Conservation (phyloP, 176 grass and related monocot genomes). For the Rhynchospora tenuis region DNA sequence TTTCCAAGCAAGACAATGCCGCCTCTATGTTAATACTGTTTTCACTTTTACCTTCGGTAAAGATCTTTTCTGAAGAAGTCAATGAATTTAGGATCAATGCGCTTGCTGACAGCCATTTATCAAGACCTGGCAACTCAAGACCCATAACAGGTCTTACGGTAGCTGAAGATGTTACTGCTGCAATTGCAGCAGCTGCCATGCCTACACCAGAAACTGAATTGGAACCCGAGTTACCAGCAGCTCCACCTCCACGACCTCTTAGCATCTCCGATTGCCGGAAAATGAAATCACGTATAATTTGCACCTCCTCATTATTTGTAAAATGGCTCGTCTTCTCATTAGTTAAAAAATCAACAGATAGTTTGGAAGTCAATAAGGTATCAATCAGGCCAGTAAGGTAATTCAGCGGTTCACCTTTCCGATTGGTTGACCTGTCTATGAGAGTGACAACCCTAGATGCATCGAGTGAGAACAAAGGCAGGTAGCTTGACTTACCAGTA, state of each 20-base stretch:
- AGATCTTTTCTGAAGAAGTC: constrained; percentile 26
- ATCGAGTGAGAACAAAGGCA: constrained; percentile 84
- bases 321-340: constrained; percentile 47
- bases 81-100: constrained; percentile 54
- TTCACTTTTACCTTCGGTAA: constrained; percentile 21
- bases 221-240: constrained; percentile 54
- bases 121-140: constrained; percentile 64
- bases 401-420: constrained; percentile 55
- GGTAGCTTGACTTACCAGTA: constrained; percentile 39
- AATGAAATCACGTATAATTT: constrained; percentile 87
- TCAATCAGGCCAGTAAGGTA: constrained; percentile 49
- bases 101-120: constrained; percentile 73
- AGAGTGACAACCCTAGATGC: constrained; percentile 51
- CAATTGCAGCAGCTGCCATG: constrained; percentile 74
- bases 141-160: constrained; percentile 53
- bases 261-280: constrained; percentile 64
- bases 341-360: constrained; percentile 51
- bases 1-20: constrained; percentile 69
- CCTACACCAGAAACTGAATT: constrained; percentile 65
- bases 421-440: constrained; percentile 46
- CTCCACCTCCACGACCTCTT: constrained; percentile 55
- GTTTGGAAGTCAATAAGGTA: constrained; percentile 48
- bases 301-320: constrained; percentile 65
- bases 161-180: constrained; percentile 70
- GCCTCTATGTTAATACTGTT: constrained; percentile 38